Evolutionary conservation across 2,329 filamentous ascomycete species (phyloP).

Genomic region (Gliomastix tumulicola): DNA sequence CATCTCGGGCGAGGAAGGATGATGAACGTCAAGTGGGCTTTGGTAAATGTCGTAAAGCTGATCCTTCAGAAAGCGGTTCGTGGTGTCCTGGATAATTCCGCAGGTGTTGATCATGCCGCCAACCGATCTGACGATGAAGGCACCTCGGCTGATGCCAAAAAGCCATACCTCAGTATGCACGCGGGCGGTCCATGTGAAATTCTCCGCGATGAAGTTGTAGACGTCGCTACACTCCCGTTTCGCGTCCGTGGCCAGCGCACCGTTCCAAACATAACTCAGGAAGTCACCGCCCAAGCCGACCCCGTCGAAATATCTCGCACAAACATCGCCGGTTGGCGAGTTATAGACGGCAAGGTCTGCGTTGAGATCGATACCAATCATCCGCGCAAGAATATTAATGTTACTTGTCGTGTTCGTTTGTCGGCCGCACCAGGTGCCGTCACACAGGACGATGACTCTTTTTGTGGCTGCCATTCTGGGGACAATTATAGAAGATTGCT

Average conservation of each 20-base stretch:
- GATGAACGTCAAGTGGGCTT: conserved; percentile 7
- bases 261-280: conserved; percentile 9
- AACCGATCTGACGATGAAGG: conserved; percentile 13
- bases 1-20: conserved; percentile 9
- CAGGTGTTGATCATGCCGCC: conserved; percentile 20
- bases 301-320: conserved; percentile 1
- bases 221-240: conserved; percentile 7
- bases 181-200: conserved; percentile 10
- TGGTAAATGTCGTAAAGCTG: conserved; percentile 13
- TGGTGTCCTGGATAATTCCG: conserved; percentile 12
- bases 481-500: too few relatives aligned
- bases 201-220: conserved; percentile 10
- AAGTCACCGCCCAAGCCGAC: conserved; percentile 3
- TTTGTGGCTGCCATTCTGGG: too few relatives aligned
- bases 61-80: not conserved
- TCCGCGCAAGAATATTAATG: conserved; percentile 8
- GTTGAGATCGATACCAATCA: conserved; percentile 7
- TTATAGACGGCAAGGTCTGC: conserved; percentile 1
- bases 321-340: not conserved
- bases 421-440: conserved; percentile 13
- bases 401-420: conserved; percentile 9
- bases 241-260: conserved; percentile 2
- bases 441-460: conserved; percentile 9
- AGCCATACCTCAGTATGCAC: conserved; percentile 11
- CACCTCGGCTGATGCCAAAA: conserved; percentile 17